Conservation (phyloP, 2,329 filamentous ascomycete genomes). For the Penicillium hordei region DNA sequence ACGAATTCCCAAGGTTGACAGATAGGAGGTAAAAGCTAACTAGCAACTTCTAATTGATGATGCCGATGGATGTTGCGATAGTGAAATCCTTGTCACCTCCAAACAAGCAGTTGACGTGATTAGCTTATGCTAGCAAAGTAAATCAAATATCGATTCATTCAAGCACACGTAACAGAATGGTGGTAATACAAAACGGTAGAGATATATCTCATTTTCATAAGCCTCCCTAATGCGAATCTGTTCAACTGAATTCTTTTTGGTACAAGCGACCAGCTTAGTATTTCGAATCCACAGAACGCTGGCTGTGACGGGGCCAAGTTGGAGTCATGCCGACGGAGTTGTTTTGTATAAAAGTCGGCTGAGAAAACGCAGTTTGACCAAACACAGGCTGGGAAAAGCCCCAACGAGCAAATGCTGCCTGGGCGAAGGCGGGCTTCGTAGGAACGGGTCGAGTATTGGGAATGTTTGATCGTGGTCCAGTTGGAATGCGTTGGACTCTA, state of each 20-base stretch:
- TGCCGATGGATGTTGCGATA: no score
- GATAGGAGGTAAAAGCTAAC: no score
- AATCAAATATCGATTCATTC: neutral
- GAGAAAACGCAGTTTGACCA: neutral
- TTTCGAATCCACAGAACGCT: no score
- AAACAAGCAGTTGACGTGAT: neutral
- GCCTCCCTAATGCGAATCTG: neutral
- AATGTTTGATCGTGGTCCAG: neutral
- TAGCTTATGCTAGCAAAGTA: neutral
- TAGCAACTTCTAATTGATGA: no score
- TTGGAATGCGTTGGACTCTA: neutral
- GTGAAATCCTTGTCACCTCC: no score
- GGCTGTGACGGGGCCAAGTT: neutral
- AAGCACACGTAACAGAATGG: neutral
- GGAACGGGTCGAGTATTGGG: neutral
- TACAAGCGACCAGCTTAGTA: neutral
- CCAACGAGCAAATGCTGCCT: no score
- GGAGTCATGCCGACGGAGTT: neutral
- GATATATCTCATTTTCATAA: neutral
- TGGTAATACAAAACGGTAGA: neutral
- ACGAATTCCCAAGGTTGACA: no score
- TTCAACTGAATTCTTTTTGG: neutral
- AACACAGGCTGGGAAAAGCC: neutral
- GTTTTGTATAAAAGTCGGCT: no score
- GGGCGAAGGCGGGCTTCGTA: neutral